Evolutionary conservation across 2,329 filamentous ascomycete genomes (phyloP).

Genomic region (Pseudogymnoascus sp.): DNA sequence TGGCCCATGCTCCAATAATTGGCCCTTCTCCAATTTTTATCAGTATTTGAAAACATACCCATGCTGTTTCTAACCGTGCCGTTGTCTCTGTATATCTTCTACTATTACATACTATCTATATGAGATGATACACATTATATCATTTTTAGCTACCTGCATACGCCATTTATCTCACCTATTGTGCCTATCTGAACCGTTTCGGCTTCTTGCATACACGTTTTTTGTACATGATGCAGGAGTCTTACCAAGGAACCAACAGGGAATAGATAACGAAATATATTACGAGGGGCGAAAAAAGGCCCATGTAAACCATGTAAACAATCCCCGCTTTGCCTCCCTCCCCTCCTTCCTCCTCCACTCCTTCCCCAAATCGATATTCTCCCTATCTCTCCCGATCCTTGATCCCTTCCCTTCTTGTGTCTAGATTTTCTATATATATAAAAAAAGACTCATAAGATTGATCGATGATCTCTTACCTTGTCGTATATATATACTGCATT

Average conservation of each 20-base stretch:
- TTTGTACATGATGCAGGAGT: background rate
- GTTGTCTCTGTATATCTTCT: too few relatives aligned
- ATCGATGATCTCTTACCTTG: background rate
- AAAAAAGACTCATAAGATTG: background rate
- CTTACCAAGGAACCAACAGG: background rate
- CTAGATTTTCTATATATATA: background rate
- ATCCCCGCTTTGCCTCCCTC: background rate
- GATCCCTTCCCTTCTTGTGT: background rate
- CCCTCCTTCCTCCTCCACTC: background rate
- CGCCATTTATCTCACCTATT: background rate
- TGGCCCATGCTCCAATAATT: background rate
- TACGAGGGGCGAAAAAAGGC: background rate
- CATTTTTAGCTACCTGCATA: background rate
- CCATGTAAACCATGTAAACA: background rate
- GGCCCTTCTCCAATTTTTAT: background rate
- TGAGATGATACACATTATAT: background rate
- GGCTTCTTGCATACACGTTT: background rate
- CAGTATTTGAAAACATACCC: background rate
- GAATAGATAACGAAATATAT: background rate
- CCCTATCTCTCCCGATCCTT: constrained; percentile 1
- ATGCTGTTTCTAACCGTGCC: too few relatives aligned
- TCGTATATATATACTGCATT: background rate
- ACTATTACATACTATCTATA: too few relatives aligned
- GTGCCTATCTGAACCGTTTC: background rate
- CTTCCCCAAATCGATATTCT: background rate